Conservation (phyloP, 148 eudicot genomes). For the Hydrangea macrophylla region DNA sequence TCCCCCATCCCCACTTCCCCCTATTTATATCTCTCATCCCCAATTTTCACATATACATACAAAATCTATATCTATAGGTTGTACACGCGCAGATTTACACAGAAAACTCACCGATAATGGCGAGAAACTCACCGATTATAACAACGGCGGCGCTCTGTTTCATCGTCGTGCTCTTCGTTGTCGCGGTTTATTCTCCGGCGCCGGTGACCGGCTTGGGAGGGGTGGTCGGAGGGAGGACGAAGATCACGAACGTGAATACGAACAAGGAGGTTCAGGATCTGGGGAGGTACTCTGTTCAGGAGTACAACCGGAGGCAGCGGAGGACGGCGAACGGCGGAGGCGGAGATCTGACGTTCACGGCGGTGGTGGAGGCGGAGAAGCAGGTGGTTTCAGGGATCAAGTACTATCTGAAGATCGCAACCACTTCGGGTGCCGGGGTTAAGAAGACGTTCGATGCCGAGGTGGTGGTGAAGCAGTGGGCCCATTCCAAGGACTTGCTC, state of each 20-base stretch:
- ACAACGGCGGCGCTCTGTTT: neutral
- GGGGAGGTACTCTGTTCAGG: slow-evolving; percentile 55
- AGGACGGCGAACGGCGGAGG: neutral
- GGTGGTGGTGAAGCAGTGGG: slow-evolving; percentile 65
- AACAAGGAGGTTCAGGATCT: slow-evolving; percentile 59
- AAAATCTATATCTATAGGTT: neutral
- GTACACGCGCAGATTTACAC: too few species aligned
- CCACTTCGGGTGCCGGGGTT: slow-evolving; percentile 11
- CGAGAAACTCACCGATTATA: neutral
- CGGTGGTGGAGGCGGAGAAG: slow-evolving; percentile 61
- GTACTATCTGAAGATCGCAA: slow-evolving; percentile 61
- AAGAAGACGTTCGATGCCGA: slow-evolving; percentile 42
- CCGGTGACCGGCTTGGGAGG: slow-evolving; percentile 19
- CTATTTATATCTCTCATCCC: neutral
- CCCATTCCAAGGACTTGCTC: slow-evolving; percentile 41
- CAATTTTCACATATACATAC: neutral
- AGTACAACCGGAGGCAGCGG: slow-evolving; percentile 39
- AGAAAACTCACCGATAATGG: neutral
- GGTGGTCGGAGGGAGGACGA: slow-evolving; percentile 40
- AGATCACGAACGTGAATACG: slow-evolving; percentile 39
- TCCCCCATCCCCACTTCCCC: neutral
- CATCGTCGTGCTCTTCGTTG: neutral
- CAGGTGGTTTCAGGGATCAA: slow-evolving; percentile 70
- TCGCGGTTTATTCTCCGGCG: neutral
- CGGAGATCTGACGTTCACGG: slow-evolving; percentile 28